Evolutionary conservation across 2,329 filamentous ascomycete genomes (phyloP).

Genomic region (Parastagonospora avenae): DNA sequence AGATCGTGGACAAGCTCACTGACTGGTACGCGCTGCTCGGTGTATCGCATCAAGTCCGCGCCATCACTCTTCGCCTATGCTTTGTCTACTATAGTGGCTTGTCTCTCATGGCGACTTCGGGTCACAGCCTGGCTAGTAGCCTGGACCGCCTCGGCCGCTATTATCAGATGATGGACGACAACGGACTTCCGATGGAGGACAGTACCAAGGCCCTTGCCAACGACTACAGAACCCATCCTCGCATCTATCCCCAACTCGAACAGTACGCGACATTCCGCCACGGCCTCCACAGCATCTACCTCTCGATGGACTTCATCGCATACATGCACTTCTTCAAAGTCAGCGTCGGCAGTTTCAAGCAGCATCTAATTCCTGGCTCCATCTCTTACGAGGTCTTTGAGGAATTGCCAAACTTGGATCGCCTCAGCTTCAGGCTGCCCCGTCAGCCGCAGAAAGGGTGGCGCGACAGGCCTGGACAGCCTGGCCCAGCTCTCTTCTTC

Average conservation of each 20-base stretch:
- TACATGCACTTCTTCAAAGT: conserved; percentile 38
- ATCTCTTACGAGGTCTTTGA: conserved; percentile 26
- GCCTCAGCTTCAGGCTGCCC: conserved; percentile 27
- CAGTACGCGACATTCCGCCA: conserved; percentile 32
- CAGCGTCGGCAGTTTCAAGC: conserved; percentile 12
- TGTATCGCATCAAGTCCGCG: conserved; percentile 31
- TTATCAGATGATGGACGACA: conserved; percentile 16
- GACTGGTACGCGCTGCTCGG: conserved; percentile 19
- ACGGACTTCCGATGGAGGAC: conserved; percentile 12
- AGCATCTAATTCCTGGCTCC: background rate
- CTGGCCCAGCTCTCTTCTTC: conserved; percentile 25
- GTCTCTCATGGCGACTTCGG: conserved; percentile 1
- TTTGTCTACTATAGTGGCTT: conserved; percentile 21
- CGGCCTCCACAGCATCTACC: conserved; percentile 28
- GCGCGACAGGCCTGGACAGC: conserved; percentile 1
- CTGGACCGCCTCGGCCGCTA: conserved; percentile 18
- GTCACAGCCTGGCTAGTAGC: background rate
- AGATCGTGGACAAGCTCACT: conserved; percentile 23
- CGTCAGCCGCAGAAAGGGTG: background rate
- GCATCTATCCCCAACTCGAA: conserved; percentile 25
- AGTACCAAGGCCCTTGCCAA: conserved; percentile 6
- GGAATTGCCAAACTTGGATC: conserved; percentile 24
- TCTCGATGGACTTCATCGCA: conserved; percentile 23
- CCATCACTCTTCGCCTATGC: conserved; percentile 25
- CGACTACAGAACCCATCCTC: conserved; percentile 22